phyloP scores from a whole-genome alignment of 768 basidiomycete genomes.

The Leccinum aurantiacum region DNA sequence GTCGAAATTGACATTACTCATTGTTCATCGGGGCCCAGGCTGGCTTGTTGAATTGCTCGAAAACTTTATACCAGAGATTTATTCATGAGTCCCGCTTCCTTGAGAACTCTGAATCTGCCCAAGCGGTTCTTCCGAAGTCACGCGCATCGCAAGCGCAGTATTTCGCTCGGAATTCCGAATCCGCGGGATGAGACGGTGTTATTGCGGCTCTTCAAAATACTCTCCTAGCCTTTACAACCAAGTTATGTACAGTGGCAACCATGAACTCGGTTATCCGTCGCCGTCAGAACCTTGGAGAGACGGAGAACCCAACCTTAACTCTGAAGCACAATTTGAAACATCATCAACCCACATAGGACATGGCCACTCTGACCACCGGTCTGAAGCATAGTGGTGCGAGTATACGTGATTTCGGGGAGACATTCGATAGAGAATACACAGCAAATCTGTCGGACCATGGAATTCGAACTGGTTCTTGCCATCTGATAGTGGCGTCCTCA shows the following conservation, averaged over 20 bases:
- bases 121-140: background rate
- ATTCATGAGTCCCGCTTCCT: constrained; percentile 1
- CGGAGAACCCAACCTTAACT: background rate
- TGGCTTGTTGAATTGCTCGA: background rate
- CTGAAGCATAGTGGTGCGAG: background rate
- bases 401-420: background rate
- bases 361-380: background rate
- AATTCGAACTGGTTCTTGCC: constrained; percentile 1
- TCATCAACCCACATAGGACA: background rate
- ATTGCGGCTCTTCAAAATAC: constrained; percentile 1
- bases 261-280: background rate
- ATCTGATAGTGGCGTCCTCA: constrained; percentile 9
- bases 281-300: background rate
- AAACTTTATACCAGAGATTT: background rate
- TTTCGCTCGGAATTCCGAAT: background rate
- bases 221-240: background rate
- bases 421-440: background rate
- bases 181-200: constrained; percentile 13
- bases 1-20: background rate
- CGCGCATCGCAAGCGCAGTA: background rate
- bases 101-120: constrained; percentile 1
- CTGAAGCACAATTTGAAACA: background rate
- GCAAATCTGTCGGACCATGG: background rate
- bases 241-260: background rate
- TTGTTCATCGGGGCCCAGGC: background rate